phyloP scores from a whole-genome alignment of 192 early-diverging fungal species.

The Entomortierella lignicola region DNA sequence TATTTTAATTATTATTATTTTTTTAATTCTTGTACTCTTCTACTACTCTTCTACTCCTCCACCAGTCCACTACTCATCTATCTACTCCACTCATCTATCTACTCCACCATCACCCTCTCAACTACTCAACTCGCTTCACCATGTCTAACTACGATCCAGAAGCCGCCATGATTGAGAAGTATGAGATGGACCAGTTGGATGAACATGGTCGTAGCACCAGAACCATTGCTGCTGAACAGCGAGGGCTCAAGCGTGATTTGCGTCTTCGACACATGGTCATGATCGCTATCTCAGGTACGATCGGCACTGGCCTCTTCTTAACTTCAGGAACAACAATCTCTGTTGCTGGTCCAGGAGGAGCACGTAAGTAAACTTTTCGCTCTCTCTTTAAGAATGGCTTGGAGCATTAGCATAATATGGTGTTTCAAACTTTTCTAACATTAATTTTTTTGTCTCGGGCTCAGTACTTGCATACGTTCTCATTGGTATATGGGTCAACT shows the following conservation, averaged over 20 bases:
- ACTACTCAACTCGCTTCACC: neutral
- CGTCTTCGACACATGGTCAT: constrained; percentile 72
- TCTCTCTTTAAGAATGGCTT: too few relatives aligned
- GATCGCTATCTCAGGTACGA: constrained; percentile 83
- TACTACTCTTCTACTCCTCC: too few relatives aligned
- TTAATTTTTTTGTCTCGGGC: constrained; percentile 12
- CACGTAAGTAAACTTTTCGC: constrained; percentile 16
- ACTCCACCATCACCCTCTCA: neutral
- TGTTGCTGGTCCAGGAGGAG: constrained; percentile 80
- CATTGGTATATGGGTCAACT: constrained; percentile 75
- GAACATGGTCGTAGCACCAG: constrained; percentile 34
- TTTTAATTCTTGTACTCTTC: too few relatives aligned
- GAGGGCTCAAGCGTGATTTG: constrained; percentile 64
- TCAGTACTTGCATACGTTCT: constrained; percentile 75
- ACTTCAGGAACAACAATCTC: constrained; percentile 80
- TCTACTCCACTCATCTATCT: neutral
- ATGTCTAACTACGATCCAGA: constrained; percentile 16
- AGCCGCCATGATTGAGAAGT: constrained; percentile 15
- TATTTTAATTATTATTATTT: too few relatives aligned
- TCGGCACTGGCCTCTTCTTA: constrained; percentile 86
- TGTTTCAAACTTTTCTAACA: neutral
- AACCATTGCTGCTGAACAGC: constrained; percentile 58
- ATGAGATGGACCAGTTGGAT: constrained; percentile 35
- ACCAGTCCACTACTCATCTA: neutral
- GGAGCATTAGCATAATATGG: too few relatives aligned